Evolutionary conservation across 2,329 filamentous ascomycete species (phyloP).

Genomic region (Diaporthe sp.): DNA sequence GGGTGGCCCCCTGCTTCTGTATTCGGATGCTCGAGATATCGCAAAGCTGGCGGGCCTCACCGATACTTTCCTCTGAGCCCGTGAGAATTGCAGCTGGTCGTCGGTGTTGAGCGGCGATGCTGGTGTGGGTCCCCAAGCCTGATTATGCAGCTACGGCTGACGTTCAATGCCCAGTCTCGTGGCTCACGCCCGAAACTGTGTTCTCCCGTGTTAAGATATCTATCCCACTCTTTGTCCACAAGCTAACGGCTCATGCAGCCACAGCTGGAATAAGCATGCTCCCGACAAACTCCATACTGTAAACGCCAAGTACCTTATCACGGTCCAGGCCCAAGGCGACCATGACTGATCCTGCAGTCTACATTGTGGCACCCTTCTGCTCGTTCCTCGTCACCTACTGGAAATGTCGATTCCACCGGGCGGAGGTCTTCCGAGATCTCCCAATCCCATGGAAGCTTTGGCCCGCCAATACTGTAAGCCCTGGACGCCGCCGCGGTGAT

Average conservation of each 20-base stretch:
- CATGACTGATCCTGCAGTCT: neutral
- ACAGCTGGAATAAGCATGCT: too few species aligned
- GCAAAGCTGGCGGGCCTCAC: neutral
- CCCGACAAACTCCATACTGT: neutral
- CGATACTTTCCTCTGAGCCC: neutral
- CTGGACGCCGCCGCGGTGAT: neutral
- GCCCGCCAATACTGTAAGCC: neutral
- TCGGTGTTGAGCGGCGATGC: neutral
- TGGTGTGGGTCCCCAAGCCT: neutral
- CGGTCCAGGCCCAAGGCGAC: neutral
- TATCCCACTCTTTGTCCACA: too few species aligned
- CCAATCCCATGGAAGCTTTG: neutral
- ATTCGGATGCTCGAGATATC: neutral
- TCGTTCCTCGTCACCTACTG: neutral
- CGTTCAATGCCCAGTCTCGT: neutral
- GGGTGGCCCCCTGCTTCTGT: neutral
- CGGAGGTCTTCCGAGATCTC: neutral
- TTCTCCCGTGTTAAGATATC: neutral
- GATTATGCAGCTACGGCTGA: neutral
- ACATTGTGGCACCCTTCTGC: neutral
- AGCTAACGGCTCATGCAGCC: neutral
- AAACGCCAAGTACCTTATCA: constrained; percentile 5
- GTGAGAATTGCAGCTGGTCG: neutral
- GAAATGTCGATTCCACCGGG: neutral
- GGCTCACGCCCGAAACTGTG: neutral